Base-by-base conservation (phyloP, 2,329 filamentous ascomycete genomes). In the Alternaria consortialis region DNA sequence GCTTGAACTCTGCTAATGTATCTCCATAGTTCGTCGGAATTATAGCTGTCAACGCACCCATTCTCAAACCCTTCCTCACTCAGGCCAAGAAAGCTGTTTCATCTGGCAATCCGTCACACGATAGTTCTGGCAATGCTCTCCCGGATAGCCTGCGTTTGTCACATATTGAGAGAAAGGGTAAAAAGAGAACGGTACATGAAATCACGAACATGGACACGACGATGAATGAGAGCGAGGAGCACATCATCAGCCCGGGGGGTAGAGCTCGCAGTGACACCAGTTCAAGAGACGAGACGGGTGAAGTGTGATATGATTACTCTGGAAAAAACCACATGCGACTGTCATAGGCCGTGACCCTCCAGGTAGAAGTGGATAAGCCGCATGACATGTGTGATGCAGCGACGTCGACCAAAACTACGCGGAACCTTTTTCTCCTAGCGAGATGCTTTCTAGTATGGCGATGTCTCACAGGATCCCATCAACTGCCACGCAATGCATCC, bases 131-230 rank as follows among this genome's bases (percentile, higher is more conserved):
- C 8, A 32, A 51, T 5, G 37, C 17, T 13, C 23, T 56, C 9
- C 54, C 54, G 17, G 17, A 39, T 40, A 50, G 42, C 34, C 54
- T 56, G 2, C 54, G 54, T 13, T 48, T 56, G 12, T 56, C 44
- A 36, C 44, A 56, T 29, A 36, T 56, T 36, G 54, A 51, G 15
- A 47, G 54, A 5, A 50, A 50, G 12, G 54, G 54, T 1, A 56
- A 56, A 48, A 56, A 42, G 36, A 56, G 44, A 20, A 56, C 44
- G 40, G 54, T 56, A 12, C 54, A 56, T 51, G 54, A 56, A 7
- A 51, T 56, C 23, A 32, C 46, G 4, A 48, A 48, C 13, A 32
- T 51, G 17, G 54, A 50, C 13, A 56, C 43, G 15, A 47, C 23
- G 31, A 56, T 56, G 43, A 50, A 50, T 31, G 54, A 50, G n/a